Conservation (phyloP, 257 asterid species). For the Leptodermis oblonga region DNA sequence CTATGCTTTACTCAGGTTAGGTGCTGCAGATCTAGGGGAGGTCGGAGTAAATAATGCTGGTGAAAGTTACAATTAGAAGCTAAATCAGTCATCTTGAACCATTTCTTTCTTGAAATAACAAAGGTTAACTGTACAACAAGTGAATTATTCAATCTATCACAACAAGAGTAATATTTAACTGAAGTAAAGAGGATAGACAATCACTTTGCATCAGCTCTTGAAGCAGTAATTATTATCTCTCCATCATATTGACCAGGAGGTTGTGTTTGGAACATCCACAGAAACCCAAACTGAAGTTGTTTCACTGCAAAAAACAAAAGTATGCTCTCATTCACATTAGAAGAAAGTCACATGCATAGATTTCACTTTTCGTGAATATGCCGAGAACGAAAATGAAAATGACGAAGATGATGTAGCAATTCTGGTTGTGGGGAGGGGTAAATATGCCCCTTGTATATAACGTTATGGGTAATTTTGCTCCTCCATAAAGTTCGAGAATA, state of each 20-base stretch:
- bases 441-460: no score
- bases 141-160: no score
- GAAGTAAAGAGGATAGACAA: constrained; percentile 38
- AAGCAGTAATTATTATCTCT: constrained; percentile 75
- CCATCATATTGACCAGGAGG: constrained; percentile 97
- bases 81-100: constrained; percentile 12
- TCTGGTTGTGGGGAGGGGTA: no score
- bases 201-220: constrained; percentile 76
- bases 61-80: not conserved
- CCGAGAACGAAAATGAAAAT: no score
- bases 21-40: constrained; percentile 53
- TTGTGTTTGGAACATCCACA: constrained; percentile 78
- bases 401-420: no score
- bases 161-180: constrained; percentile 26
- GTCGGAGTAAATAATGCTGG: constrained; percentile 26
- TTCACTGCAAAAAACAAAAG: constrained; percentile 61
- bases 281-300: constrained; percentile 79
- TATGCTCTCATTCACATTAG: not conserved
- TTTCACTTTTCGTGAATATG: no score
- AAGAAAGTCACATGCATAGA: not conserved
- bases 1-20: constrained; percentile 56
- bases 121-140: constrained; percentile 6
- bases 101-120: constrained; percentile 3
- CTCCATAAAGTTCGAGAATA: no score
- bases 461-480: no score